Percentiles rank a stretch among this genome's conserved stretches.
Conservation (phyloP, 78 protist genomes). For the Dictyostelium intermedium region DNA sequence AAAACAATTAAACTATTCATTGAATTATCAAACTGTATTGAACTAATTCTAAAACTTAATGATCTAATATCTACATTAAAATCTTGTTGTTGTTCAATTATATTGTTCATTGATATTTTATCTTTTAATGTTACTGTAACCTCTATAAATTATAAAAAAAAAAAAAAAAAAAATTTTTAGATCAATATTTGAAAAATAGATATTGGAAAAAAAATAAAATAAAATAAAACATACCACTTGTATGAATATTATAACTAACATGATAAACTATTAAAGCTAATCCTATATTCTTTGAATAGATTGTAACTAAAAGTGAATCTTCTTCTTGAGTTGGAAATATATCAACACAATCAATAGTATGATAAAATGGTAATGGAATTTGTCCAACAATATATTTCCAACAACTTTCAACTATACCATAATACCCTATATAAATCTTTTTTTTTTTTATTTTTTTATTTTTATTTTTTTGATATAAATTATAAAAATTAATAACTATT, state of each 20-base stretch:
- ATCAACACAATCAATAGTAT: slow-evolving; percentile 63
- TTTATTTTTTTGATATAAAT: not conserved
- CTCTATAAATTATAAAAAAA: not conserved
- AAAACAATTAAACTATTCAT: slow-evolving; percentile 9
- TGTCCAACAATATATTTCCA: slow-evolving; percentile 55
- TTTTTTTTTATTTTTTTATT: not conserved
- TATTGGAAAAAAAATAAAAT: not conserved
- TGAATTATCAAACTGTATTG: slow-evolving; percentile 52
- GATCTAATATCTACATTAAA: not conserved
- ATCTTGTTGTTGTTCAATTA: slow-evolving; percentile 13
- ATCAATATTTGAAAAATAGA: not conserved
- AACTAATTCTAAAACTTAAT: slow-evolving; percentile 14
- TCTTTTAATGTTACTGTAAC: slow-evolving; percentile 3
- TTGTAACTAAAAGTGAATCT: slow-evolving; percentile 6
- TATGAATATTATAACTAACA: slow-evolving; percentile 27
- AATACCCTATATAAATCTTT: slow-evolving; percentile 40
- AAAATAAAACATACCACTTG: slow-evolving; percentile 13
- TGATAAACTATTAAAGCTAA: slow-evolving; percentile 12
- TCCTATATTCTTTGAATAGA: slow-evolving; percentile 36
- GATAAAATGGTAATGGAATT: slow-evolving; percentile 27
- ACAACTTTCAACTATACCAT: slow-evolving; percentile 10
- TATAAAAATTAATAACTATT: not conserved
- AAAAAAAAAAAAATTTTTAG: not conserved
- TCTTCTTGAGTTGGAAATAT: slow-evolving; percentile 41
- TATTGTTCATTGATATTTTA: not conserved